These are phyloP conservation scores for Pyrus pyrifolia DNA, from an alignment of 306 rosid species.

Conservation along the genomic window DNA sequence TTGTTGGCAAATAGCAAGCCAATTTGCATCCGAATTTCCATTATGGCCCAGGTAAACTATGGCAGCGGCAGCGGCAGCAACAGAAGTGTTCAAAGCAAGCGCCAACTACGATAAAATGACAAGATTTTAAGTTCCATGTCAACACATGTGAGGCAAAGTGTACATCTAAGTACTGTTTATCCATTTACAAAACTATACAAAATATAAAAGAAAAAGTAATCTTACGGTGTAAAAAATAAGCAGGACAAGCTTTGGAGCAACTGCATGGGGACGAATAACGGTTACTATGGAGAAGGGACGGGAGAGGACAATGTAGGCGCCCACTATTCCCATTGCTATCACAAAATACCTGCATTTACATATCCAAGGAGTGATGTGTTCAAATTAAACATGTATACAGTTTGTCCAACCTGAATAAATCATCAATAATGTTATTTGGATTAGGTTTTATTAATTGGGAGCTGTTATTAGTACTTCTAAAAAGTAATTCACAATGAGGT, in stretches of 20 bases:
- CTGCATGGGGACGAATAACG: conserved; percentile 52
- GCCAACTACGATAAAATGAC: conserved; percentile 31
- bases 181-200: no score
- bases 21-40: conserved; percentile 46
- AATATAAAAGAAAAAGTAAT: neutral
- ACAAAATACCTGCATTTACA: conserved; percentile 52
- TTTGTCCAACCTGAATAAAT: no score
- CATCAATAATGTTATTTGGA: no score
- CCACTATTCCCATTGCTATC: conserved; percentile 54
- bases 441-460: no score
- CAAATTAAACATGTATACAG: no score
- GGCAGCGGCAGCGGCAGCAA: conserved; percentile 47
- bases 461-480: no score
- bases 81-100: conserved; percentile 38
- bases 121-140: no score
- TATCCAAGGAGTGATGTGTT: neutral
- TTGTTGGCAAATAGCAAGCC: conserved; percentile 62
- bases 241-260: conserved; percentile 49
- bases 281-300: conserved; percentile 55
- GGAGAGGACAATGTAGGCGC: conserved; percentile 65
- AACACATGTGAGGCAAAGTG: no score
- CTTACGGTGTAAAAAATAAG: conserved; percentile 45
- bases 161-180: no score
- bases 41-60: conserved; percentile 67
- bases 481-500: no score